Base-by-base conservation (phyloP, 179 eudicot species). In the Drosera spatulata region DNA sequence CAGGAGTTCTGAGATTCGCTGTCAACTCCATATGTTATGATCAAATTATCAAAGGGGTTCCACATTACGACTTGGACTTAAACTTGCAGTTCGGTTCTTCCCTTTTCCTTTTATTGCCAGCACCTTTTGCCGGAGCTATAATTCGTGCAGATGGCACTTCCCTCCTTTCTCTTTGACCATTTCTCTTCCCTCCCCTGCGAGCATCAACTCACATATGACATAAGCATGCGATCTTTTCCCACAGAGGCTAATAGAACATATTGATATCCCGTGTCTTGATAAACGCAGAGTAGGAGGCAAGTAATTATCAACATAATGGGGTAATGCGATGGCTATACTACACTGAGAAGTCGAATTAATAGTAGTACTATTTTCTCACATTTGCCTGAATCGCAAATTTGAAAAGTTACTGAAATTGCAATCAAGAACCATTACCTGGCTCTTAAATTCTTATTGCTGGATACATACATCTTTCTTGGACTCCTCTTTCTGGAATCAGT, bases 401-500 rank as follows among this genome's bases (percentile, higher is more conserved):
- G 42, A 54, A 13, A 22, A 22, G 33, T 22, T 22, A 22, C 33
- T 22, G 33, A 22, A 22, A 22, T 22, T 22, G 33, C 33, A 22
- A 22, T 22, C 33, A 22, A 22, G n/a, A 62, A 51, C 10, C 5
- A 49, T 15, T 44, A 63, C 66, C 66, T 63, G 66, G 66, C 66
- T 54, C 45, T 63, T 33, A 59, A 53, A 43, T 53, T 63, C 55
- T 63, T 59, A 33, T 63, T 59, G 37, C 59, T 52, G 39, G 52
- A 41, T 22, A 59, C 59, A 33, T 53, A 53, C 38, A 15, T 55
- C 59, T 48, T 54, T 54, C 76, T 80, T 53, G 13, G 73, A 48
- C 75, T 80, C 82, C 73, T 67, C 62, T 79, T 64, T 63, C 47
- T 70, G 50, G 48, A 41, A 41, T 58, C 13, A 53, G 50, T 40